Evolutionary conservation across 1,284 basidiomycete species (phyloP), one percentile per base, ranked within the genome.

Genomic region (Puccinia hordei): DNA sequence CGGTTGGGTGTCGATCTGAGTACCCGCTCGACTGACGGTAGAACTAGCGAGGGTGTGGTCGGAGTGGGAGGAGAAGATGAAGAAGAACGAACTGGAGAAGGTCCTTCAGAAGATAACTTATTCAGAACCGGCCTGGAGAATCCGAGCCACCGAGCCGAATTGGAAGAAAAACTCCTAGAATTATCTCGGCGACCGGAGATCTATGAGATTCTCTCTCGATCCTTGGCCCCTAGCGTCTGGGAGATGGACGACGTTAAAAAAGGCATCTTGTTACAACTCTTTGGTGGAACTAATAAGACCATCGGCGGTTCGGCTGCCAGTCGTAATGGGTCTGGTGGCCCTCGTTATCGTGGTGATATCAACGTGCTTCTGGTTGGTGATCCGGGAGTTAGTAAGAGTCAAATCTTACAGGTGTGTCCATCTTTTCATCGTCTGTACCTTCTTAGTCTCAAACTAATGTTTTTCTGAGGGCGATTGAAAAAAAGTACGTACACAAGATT

Each of bases 221-320:
- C 92, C 1, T 89, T 99, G 81, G 96, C 96, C 0, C 97, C 96
- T 12, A 93, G 91, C 38, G 96, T 99, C 83, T 98, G 94, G 91
- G 93, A 95, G 85, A 92, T 98, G 93, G 95, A 99, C 59, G 96
- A 99, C 84, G 94, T 99, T 82, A 99, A 99, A 88, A 98, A 98
- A 87, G 96, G 97, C 0, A 96, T 99, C 79, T 86, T 99, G 71
- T 87, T 99, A 41, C 96, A 98, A 86, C 87, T 99, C 35, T 98
- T 99, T 86, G 97, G 96, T 8, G 96, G 96, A 0, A 98, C 96
- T 68, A 98, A 98, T 87, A 99, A 99, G 88, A 93, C 89, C 83
- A 93, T 99, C 82, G 90, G 93, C 0, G 89, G 91, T 74, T 96
- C 95, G 76, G 96, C 96, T 19, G 68, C 68, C 27, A 71, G 24